These are phyloP conservation scores for Ilyonectria destructans DNA, from an alignment of 2,329 filamentous ascomycete species.

Conservation along the genomic window DNA sequence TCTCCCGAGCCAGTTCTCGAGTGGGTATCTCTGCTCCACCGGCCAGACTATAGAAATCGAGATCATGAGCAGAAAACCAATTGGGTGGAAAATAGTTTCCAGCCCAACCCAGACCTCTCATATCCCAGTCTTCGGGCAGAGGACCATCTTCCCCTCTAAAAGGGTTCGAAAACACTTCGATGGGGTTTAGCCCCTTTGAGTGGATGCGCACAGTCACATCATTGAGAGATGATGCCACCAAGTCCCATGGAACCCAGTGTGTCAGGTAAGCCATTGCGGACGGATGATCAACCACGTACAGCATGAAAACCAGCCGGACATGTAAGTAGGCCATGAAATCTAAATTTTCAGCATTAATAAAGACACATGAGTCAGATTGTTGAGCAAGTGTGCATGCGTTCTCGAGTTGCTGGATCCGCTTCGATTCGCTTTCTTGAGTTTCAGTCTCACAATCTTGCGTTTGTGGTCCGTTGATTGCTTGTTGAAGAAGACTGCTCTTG, in stretches of 20 bases:
- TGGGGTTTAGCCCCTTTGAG: too few species aligned
- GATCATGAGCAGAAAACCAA: constrained; percentile 69
- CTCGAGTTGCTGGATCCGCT: constrained; percentile 35
- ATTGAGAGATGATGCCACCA: too few species aligned
- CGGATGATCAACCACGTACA: constrained; percentile 59
- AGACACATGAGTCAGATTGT: constrained; percentile 38
- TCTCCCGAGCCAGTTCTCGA: too few species aligned
- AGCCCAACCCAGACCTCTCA: constrained; percentile 75
- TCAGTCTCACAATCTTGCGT: constrained; percentile 42
- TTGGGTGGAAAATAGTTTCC: constrained; percentile 71
- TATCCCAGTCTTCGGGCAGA: constrained; percentile 79
- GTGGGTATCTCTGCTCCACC: too few species aligned
- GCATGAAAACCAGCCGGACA: constrained; percentile 73
- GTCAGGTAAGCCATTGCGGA: constrained; percentile 63
- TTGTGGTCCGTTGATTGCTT: constrained; percentile 50
- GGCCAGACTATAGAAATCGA: too few species aligned
- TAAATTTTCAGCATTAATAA: constrained; percentile 62
- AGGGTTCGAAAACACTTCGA: too few species aligned
- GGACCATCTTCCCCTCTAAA: constrained; percentile 33
- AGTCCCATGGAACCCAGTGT: neutral
- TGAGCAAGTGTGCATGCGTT: constrained; percentile 39
- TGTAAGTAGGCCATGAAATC: constrained; percentile 77
- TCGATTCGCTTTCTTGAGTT: constrained; percentile 31
- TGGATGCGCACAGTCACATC: too few species aligned
- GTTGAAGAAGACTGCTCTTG: constrained; percentile 64